Evolutionary conservation across 2,329 filamentous ascomycete genomes (phyloP).

Genomic region (Tricladium varicosporioides): DNA sequence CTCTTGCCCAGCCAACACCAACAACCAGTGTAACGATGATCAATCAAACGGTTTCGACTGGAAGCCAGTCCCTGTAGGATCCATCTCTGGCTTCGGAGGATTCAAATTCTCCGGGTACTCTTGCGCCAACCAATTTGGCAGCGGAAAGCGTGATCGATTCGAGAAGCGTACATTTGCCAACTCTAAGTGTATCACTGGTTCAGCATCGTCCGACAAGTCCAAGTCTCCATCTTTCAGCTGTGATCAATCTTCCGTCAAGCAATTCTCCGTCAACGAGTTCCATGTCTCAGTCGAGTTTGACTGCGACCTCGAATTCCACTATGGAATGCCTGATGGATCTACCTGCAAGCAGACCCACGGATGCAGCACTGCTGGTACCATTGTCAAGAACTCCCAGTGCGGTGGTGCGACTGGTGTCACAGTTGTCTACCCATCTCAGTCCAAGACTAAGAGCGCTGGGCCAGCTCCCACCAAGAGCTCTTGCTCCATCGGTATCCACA

Average conservation of each 20-base stretch:
- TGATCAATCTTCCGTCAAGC: slow-evolving; percentile 44
- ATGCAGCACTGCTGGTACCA: slow-evolving; percentile 67
- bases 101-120: slow-evolving; percentile 73
- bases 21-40: slow-evolving; percentile 73
- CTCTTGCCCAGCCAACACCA: slow-evolving; percentile 66
- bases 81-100: slow-evolving; percentile 65
- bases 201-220: slow-evolving; percentile 42
- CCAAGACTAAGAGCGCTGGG: slow-evolving; percentile 41
- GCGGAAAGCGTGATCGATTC: slow-evolving; percentile 53
- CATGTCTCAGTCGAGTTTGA: slow-evolving; percentile 73
- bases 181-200: slow-evolving; percentile 60
- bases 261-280: slow-evolving; percentile 74
- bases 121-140: slow-evolving; percentile 58
- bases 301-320: slow-evolving; percentile 80
- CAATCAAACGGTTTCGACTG: slow-evolving; percentile 74
- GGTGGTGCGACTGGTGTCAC: slow-evolving; percentile 84
- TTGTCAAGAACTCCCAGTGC: slow-evolving; percentile 81
- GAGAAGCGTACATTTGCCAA: slow-evolving; percentile 34
- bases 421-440: slow-evolving; percentile 58
- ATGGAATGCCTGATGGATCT: slow-evolving; percentile 78
- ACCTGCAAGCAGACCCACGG: slow-evolving; percentile 74
- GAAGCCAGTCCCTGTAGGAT: slow-evolving; percentile 57
- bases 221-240: slow-evolving; percentile 59
- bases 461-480: slow-evolving; percentile 42
- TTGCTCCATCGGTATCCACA: slow-evolving; percentile 73